These are phyloP conservation scores for Chrysoporthe austroafricana DNA, from an alignment of 2,329 filamentous ascomycete genomes.

Conservation along the genomic window DNA sequence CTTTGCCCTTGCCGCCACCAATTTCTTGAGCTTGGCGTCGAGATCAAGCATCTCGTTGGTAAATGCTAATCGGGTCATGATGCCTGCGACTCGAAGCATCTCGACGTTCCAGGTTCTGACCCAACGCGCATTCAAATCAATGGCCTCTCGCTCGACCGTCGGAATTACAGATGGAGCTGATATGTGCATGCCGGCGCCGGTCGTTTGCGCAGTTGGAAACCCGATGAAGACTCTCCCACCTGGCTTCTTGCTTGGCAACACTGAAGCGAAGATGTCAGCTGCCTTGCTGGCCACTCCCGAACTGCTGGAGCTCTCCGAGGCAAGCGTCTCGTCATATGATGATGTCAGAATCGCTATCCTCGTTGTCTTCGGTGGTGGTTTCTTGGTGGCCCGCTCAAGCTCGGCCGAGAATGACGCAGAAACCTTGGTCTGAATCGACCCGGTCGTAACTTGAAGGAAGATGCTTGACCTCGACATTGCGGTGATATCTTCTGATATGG, in stretches of 20 bases:
- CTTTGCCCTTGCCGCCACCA: slow-evolving; percentile 36
- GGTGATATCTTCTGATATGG: slow-evolving; percentile 72
- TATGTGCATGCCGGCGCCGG: slow-evolving; percentile 89
- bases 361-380: slow-evolving; percentile 87
- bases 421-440: slow-evolving; percentile 78
- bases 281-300: slow-evolving; percentile 56
- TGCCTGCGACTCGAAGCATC: slow-evolving; percentile 86
- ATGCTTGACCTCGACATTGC: slow-evolving; percentile 75
- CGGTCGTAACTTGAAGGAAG: slow-evolving; percentile 86
- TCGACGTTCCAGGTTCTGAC: slow-evolving; percentile 96
- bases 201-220: slow-evolving; percentile 96
- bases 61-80: slow-evolving; percentile 87
- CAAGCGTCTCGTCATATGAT: slow-evolving; percentile 80
- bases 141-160: slow-evolving; percentile 94
- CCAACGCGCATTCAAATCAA: slow-evolving; percentile 93
- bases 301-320: slow-evolving; percentile 60
- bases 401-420: slow-evolving; percentile 75
- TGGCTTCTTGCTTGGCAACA: slow-evolving; percentile 81
- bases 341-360: slow-evolving; percentile 87
- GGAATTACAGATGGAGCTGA: slow-evolving; percentile 96
- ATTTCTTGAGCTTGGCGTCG: slow-evolving; percentile 59
- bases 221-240: slow-evolving; percentile 93
- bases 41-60: slow-evolving; percentile 83
- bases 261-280: slow-evolving; percentile 84
- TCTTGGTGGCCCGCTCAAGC: slow-evolving; percentile 94